Conservation (phyloP, 2,329 filamentous ascomycete genomes). For the Ophioceras dolichostomum region DNA sequence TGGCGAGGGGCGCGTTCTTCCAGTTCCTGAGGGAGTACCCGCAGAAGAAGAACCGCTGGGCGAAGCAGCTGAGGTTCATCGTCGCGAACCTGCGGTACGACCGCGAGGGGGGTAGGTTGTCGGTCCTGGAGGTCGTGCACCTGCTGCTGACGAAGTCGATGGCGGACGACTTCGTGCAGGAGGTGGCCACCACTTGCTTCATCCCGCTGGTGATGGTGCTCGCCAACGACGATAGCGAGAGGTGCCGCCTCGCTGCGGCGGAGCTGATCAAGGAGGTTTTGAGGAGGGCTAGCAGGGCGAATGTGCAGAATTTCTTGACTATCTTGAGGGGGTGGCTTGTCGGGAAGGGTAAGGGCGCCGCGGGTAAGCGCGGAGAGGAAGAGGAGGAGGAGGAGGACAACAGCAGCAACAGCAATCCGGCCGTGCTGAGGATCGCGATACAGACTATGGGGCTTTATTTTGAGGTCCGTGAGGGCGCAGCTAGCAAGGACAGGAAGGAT, state of each 20-base stretch:
- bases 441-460: slow-evolving; percentile 79
- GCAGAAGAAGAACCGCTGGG: slow-evolving; percentile 78
- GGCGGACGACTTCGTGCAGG: slow-evolving; percentile 70
- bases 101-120: slow-evolving; percentile 76
- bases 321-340: slow-evolving; percentile 66
- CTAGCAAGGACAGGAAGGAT: slow-evolving; percentile 53
- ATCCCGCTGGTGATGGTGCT: slow-evolving; percentile 75
- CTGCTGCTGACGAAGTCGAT: slow-evolving; percentile 76
- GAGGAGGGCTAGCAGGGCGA: slow-evolving; percentile 61
- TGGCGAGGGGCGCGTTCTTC: slow-evolving; percentile 81
- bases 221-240: slow-evolving; percentile 76
- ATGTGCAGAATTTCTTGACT: slow-evolving; percentile 55
- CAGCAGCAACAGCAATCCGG: slow-evolving; percentile 56
- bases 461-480: slow-evolving; percentile 8
- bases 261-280: slow-evolving; percentile 74
- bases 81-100: slow-evolving; percentile 86
- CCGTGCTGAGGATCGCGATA: slow-evolving; percentile 15
- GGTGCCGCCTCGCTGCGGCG: slow-evolving; percentile 73
- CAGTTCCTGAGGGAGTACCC: slow-evolving; percentile 93
- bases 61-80: slow-evolving; percentile 79
- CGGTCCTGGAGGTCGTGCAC: slow-evolving; percentile 85
- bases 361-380: no score
- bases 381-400: slow-evolving; percentile 59
- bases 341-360: no score
- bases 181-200: slow-evolving; percentile 72